These are phyloP conservation scores for Ogataea minuta DNA, from an alignment of 805 yeast species.

Conservation along the genomic window DNA sequence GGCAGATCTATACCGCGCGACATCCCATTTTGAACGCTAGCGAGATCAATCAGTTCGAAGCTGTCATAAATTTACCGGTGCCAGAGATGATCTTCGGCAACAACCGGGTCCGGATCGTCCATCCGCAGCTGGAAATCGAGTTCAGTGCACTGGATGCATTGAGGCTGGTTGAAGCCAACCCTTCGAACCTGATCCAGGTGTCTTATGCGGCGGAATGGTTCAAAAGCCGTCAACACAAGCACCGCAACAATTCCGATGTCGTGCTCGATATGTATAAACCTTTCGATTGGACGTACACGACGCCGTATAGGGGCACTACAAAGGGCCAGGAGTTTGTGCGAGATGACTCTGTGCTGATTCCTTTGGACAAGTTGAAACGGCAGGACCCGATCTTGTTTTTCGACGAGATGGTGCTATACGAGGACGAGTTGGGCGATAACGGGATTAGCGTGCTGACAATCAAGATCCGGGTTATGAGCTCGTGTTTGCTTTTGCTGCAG, in stretches of 20 bases:
- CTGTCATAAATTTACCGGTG: slow-evolving; percentile 68
- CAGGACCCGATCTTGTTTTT: slow-evolving; percentile 81
- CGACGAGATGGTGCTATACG: slow-evolving; percentile 85
- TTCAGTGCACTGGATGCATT: slow-evolving; percentile 81
- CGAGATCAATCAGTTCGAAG: slow-evolving; percentile 69
- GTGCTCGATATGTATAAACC: slow-evolving; percentile 68
- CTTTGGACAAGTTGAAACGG: slow-evolving; percentile 66
- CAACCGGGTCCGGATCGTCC: slow-evolving; percentile 51
- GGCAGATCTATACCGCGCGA: slow-evolving; percentile 73
- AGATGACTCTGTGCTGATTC: slow-evolving; percentile 45
- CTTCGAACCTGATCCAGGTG: slow-evolving; percentile 54
- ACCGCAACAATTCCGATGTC: slow-evolving; percentile 33
- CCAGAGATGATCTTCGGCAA: slow-evolving; percentile 99
- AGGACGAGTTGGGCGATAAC: slow-evolving; percentile 95
- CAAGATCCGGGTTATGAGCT: slow-evolving; percentile 86
- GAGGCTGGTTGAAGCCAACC: slow-evolving; percentile 50
- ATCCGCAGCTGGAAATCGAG: slow-evolving; percentile 38
- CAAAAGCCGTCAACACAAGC: slow-evolving; percentile 37
- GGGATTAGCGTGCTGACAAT: slow-evolving; percentile 79
- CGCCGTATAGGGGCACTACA: slow-evolving; percentile 68
- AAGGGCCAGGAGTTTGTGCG: slow-evolving; percentile 19
- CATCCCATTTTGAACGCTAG: slow-evolving; percentile 72
- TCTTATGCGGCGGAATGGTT: slow-evolving; percentile 88
- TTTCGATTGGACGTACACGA: slow-evolving; percentile 95
- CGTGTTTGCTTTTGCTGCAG: slow-evolving; percentile 67